Conservation (phyloP, 1,139 yeast species). For the Candida tetrigidarum region DNA sequence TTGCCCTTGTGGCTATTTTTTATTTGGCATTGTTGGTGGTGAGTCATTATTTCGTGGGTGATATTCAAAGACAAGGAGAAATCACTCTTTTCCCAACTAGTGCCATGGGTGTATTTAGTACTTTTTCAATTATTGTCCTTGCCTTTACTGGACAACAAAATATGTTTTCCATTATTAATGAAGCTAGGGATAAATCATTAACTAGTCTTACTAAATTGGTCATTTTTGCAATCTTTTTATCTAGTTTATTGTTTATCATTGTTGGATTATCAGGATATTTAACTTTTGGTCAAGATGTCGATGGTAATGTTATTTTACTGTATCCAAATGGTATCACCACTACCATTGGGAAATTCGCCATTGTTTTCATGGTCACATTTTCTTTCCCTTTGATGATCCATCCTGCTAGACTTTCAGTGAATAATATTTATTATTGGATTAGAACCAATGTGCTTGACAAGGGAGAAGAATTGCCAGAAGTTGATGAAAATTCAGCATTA, state of each 20-base stretch:
- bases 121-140: conserved; percentile 51
- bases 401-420: conserved; percentile 86
- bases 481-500: conserved; percentile 17
- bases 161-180: conserved; percentile 54
- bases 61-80: conserved; percentile 58
- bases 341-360: conserved; percentile 61
- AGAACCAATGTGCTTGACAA: conserved; percentile 9
- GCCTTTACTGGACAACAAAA: conserved; percentile 56
- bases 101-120: conserved; percentile 65
- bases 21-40: conserved; percentile 45
- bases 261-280: conserved; percentile 51
- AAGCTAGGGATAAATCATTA: conserved; percentile 58
- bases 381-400: conserved; percentile 93
- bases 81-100: conserved; percentile 62
- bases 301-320: conserved; percentile 80
- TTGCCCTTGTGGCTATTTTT: conserved; percentile 45
- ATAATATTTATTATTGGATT: conserved; percentile 69
- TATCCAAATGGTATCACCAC: conserved; percentile 56
- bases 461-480: conserved; percentile 6
- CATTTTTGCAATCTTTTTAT: conserved; percentile 50
- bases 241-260: conserved; percentile 37
- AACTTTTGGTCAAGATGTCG: conserved; percentile 48
- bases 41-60: conserved; percentile 36
- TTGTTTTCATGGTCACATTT: conserved; percentile 81
- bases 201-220: conserved; percentile 56